phyloP scores from a whole-genome alignment of 2,329 filamentous ascomycete species.

The Xylariaceae sp. region DNA sequence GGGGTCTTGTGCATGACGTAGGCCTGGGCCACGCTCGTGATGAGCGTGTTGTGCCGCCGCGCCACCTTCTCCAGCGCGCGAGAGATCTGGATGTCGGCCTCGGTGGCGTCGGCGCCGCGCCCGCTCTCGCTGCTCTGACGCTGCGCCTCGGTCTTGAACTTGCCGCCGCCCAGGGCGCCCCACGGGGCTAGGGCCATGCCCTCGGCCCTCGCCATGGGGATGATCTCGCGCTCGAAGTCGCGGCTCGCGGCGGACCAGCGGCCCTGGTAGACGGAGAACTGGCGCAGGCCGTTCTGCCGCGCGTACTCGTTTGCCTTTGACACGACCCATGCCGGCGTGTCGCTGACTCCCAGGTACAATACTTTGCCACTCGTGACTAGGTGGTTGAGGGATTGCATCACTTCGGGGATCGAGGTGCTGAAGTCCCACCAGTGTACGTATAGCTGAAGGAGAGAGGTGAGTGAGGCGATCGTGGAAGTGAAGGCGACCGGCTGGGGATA shows the following conservation, averaged over 20 bases:
- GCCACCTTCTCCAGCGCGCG: conserved; percentile 56
- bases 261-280: conserved; percentile 66
- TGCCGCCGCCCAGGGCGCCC: conserved; percentile 52
- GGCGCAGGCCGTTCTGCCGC: conserved; percentile 61
- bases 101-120: conserved; percentile 36
- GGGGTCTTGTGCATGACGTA: conserved; percentile 47
- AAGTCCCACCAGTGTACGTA: conserved; percentile 66
- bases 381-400: conserved; percentile 64
- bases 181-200: conserved; percentile 58
- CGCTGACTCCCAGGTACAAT: conserved; percentile 61
- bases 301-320: conserved; percentile 65
- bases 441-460: too few relatives aligned
- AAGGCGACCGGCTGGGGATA: too few relatives aligned
- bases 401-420: conserved; percentile 56
- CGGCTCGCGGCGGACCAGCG: conserved; percentile 56
- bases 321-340: conserved; percentile 66
- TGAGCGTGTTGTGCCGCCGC: conserved; percentile 46
- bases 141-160: conserved; percentile 40
- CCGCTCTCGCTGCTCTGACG: conserved; percentile 42
- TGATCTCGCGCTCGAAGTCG: conserved; percentile 65
- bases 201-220: conserved; percentile 58
- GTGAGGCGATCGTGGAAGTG: too few relatives aligned
- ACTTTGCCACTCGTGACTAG: conserved; percentile 58
- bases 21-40: conserved; percentile 54
- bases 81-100: conserved; percentile 49